Conservation (phyloP, 352 stramenopile species). For the Phytophthora hybrid region DNA sequence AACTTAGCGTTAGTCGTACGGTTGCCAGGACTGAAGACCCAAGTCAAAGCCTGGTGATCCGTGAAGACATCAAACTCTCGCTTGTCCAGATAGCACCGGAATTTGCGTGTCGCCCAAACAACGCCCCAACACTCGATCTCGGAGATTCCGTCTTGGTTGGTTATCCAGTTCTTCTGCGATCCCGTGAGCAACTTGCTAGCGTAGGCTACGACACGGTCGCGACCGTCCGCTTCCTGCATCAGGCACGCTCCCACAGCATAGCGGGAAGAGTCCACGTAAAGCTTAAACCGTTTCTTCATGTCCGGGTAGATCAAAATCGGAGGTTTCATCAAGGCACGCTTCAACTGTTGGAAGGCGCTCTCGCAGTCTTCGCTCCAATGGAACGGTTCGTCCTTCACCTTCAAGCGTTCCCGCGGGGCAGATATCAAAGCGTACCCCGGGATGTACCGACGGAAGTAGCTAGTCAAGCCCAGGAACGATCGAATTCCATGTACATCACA, state of each 20-base stretch:
- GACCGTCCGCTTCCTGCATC: conserved; percentile 1
- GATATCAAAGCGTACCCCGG: conserved; percentile 7
- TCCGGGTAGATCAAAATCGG: conserved; percentile 10
- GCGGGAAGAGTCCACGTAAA: conserved; percentile 5
- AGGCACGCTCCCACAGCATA: conserved; percentile 8
- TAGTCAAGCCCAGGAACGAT: background rate
- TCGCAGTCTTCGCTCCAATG: conserved; percentile 3
- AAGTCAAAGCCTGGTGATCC: too few relatives aligned
- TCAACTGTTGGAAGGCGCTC: background rate
- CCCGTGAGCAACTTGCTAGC: too few relatives aligned
- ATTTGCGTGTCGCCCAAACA: too few relatives aligned
- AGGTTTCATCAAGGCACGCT: conserved; percentile 1
- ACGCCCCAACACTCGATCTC: too few relatives aligned
- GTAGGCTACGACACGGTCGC: background rate
- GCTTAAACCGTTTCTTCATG: conserved; percentile 1
- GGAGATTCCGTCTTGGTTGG: too few relatives aligned
- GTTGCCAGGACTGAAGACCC: too few relatives aligned
- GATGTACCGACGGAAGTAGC: conserved; percentile 7
- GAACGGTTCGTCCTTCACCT: background rate
- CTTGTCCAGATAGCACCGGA: too few relatives aligned
- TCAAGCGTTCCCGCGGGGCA: conserved; percentile 1
- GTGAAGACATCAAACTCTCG: too few relatives aligned
- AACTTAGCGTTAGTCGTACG: background rate
- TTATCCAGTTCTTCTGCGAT: too few relatives aligned
- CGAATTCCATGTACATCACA: too few relatives aligned